These are phyloP conservation scores for Colletotrichum lindemuthianum DNA, from an alignment of 2,329 filamentous ascomycete species.

Conservation along the genomic window DNA sequence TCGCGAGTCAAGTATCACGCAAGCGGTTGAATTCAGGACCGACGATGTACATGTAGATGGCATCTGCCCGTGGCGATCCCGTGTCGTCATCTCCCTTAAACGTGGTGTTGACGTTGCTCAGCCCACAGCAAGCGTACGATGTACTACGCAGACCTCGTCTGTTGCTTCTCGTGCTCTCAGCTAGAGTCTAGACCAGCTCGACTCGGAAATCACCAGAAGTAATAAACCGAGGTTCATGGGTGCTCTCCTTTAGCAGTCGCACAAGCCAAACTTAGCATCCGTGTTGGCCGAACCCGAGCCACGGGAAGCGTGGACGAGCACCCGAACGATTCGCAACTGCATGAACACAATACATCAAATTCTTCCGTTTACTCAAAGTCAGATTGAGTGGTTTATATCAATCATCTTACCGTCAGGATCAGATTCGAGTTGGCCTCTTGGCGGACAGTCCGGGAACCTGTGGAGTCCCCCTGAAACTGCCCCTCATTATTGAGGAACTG, in stretches of 20 bases:
- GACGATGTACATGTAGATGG: neutral
- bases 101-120: no score
- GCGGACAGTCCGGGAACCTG: slow-evolving; percentile 7
- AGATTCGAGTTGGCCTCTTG: slow-evolving; percentile 7
- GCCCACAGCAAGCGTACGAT: no score
- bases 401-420: slow-evolving; percentile 10
- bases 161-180: no score
- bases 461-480: slow-evolving; percentile 17
- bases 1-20: slow-evolving; percentile 9
- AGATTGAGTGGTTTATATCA: slow-evolving; percentile 23
- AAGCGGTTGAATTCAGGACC: neutral
- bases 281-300: neutral
- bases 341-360: neutral
- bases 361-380: slow-evolving; percentile 6
- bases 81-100: no score
- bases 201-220: no score
- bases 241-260: no score
- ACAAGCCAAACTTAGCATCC: no score
- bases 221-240: no score
- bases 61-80: no score
- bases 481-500: slow-evolving; percentile 17
- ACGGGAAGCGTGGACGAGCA: neutral
- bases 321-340: neutral
- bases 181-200: no score
- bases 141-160: no score